A percentile compares a stretch with the other conserved stretches of the same genome.
phyloP scores from a whole-genome alignment of 495 filamentous ascomycete genomes.

The Xylaria venustula region DNA sequence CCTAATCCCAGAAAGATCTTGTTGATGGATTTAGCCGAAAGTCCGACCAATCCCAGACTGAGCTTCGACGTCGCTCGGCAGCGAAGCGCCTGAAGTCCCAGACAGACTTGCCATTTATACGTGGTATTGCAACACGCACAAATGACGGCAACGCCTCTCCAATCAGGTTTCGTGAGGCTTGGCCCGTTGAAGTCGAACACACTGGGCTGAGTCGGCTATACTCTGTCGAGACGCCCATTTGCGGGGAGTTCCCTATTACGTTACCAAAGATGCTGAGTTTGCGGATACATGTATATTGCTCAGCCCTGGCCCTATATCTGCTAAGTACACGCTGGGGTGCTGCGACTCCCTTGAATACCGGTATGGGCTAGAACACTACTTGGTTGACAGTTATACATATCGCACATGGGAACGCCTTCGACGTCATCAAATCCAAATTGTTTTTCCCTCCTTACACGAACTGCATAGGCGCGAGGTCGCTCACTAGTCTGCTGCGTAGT shows the following conservation, averaged over 20 bases:
- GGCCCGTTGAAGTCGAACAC: neutral
- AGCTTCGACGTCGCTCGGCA: neutral
- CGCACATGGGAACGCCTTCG: neutral
- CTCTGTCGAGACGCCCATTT: neutral
- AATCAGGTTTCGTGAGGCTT: neutral
- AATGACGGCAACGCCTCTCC: neutral
- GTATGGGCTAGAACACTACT: neutral
- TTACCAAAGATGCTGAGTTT: neutral
- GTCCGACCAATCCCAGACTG: slow-evolving; percentile 1
- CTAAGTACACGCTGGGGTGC: neutral
- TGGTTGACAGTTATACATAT: neutral
- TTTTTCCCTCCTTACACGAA: neutral
- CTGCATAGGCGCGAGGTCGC: neutral
- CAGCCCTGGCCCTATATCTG: neutral
- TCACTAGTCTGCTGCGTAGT: neutral
- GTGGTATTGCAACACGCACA: neutral
- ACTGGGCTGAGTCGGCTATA: neutral
- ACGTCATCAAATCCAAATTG: slow-evolving; percentile 7
- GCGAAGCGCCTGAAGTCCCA: neutral
- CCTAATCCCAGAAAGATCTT: slow-evolving; percentile 15
- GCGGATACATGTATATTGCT: neutral
- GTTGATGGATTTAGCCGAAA: slow-evolving; percentile 16
- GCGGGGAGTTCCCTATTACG: neutral
- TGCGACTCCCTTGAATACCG: neutral
- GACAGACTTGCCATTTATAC: neutral